Conservation (phyloP, 495 filamentous ascomycete genomes). For the Sphaerosporella brunnea region DNA sequence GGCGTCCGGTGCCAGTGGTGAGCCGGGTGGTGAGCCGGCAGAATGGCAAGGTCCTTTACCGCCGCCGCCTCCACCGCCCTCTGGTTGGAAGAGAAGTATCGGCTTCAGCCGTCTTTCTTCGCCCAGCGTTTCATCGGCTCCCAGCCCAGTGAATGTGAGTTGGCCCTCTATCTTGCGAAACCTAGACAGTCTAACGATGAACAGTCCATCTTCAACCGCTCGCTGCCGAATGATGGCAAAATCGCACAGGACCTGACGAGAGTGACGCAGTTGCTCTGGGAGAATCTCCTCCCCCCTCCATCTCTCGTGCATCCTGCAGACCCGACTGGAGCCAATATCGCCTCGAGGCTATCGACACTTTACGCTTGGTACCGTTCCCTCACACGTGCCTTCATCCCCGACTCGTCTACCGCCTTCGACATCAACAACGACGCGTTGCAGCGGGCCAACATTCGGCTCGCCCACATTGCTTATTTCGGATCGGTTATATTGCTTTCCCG, state of each 20-base stretch:
- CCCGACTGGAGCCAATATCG: background rate
- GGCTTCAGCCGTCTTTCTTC: slow-evolving; percentile 2
- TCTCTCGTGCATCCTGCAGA: background rate
- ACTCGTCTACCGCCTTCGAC: background rate
- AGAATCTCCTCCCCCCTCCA: background rate
- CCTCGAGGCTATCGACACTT: background rate
- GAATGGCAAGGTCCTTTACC: no score
- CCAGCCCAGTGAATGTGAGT: background rate
- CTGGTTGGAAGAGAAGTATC: background rate
- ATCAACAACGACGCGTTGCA: slow-evolving; percentile 4
- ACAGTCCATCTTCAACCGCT: background rate
- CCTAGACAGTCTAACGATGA: background rate
- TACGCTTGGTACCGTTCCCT: slow-evolving; percentile 2
- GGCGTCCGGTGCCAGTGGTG: background rate
- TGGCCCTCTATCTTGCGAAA: background rate
- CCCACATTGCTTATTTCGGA: background rate
- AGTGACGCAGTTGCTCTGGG: slow-evolving; percentile 1
- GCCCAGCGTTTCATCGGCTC: background rate
- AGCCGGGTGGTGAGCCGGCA: no score
- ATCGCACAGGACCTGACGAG: background rate
- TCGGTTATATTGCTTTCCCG: background rate
- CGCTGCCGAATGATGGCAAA: background rate
- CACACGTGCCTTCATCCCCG: slow-evolving; percentile 1
- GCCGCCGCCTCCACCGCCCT: background rate
- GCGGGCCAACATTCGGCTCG: slow-evolving; percentile 1